Percentiles rank a stretch among this genome's conserved stretches.
phyloP scores from a whole-genome alignment of 2,329 filamentous ascomycete species.

The Sporothrix dimorphospora region DNA sequence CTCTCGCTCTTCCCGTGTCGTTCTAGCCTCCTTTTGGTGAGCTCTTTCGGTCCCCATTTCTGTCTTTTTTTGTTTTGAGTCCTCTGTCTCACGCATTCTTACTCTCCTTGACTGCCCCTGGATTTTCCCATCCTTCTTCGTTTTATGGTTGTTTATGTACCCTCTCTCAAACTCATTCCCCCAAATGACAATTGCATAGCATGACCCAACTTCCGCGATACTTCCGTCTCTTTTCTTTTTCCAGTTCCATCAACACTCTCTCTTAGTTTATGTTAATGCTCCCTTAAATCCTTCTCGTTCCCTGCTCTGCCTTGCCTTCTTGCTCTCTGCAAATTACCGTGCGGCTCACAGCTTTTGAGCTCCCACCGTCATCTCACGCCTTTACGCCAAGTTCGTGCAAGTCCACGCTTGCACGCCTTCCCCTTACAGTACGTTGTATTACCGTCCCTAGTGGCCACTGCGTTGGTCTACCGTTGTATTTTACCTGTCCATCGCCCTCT shows the following conservation, averaged over 20 bases:
- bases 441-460: slow-evolving; percentile 8
- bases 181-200: not conserved
- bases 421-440: slow-evolving; percentile 10
- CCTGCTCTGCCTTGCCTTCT: not conserved
- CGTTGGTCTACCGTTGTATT: slow-evolving; percentile 14
- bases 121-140: not conserved
- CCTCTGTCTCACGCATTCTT: not conserved
- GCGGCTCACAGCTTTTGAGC: not conserved
- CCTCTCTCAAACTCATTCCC: not conserved
- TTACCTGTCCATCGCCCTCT: slow-evolving; percentile 18
- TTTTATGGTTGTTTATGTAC: not conserved
- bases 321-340: not conserved
- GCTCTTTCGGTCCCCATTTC: not conserved
- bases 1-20: not conserved
- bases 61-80: not conserved
- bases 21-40: not conserved
- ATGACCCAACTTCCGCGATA: not conserved
- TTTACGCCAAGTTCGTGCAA: slow-evolving; percentile 8
- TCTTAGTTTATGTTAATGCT: not conserved
- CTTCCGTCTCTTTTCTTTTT: not conserved
- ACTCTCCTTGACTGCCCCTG: not conserved
- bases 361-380: not conserved
- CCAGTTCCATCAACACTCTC: not conserved
- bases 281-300: not conserved
- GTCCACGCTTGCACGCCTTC: not conserved